Base-by-base conservation (phyloP, 257 asterid genomes). In the Striga asiatica region DNA sequence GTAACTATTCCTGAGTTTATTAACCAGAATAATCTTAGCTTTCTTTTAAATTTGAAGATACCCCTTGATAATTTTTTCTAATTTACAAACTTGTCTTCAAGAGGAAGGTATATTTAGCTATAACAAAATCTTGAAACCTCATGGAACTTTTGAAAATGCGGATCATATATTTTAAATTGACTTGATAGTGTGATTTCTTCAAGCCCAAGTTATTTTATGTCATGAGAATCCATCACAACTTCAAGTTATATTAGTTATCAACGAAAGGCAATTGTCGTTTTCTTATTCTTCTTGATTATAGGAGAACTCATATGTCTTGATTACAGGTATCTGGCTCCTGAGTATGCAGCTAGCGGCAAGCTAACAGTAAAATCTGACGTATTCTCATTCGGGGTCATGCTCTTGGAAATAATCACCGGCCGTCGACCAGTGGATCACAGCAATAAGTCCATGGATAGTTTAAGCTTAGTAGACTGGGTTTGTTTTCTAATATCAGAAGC, bases 311-410 rank as follows among this genome's bases (percentile, higher is more conserved):
- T 50, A 35, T 32, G 56, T 19, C 12, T 31, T 8, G 25, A 28
- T 32, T 24, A 50, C 64, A 84, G 95, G 77, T 85, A 85, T 67
- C 34, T 81, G 60, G 95, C 95, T 61, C 95, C 95, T 1, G 93
- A 85, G 68, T 85, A 85, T 55, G 95, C 93, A 66, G 80, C 93
- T 16, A 85, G 84, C 41, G 95, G 95, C 14, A 85, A 79, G 76
- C 73, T 82, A 27, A 62, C 82, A 5, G 89, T 81, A 16, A 85
- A 82, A 53, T 85, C 95, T 1, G 95, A 85, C 59, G 93, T 82
- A 55, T 82, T 85, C 67, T 85, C 95, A 61, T 85, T 75, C 20
- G 95, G 95, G n/a, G 86, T 85, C 12, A 80, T 85, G 95, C 86
- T 85, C 18, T 74, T 85, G 65, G 95, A 85, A 67, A 73, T 85